A percentile compares a stretch with the other conserved stretches of the same genome.
Conservation (phyloP, 78 protist species). For the Planoprotostelium fungivorum region DNA sequence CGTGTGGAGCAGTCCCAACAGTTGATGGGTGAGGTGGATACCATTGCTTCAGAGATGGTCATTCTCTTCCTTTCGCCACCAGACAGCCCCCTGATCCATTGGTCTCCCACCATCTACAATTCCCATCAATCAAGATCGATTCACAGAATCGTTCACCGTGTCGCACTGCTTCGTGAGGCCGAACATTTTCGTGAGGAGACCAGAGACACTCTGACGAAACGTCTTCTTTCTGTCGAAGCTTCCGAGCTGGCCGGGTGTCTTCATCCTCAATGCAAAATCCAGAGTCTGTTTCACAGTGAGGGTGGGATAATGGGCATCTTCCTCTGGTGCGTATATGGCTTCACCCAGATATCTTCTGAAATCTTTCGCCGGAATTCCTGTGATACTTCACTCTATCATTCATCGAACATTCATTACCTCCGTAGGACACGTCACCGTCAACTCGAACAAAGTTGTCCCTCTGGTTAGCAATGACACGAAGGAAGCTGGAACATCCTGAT, state of each 20-base stretch:
- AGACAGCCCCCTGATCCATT: slow-evolving; percentile 14
- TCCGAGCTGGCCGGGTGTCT: slow-evolving; percentile 26
- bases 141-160: slow-evolving; percentile 13
- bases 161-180: slow-evolving; percentile 52
- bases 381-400: neutral
- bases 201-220: slow-evolving; percentile 26
- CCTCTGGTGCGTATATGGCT: slow-evolving; percentile 27
- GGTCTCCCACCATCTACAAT: slow-evolving; percentile 24
- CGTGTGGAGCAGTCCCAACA: slow-evolving; percentile 24
- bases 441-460: slow-evolving; percentile 15
- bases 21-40: slow-evolving; percentile 1
- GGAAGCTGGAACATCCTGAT: slow-evolving; percentile 24
- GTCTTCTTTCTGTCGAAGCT: slow-evolving; percentile 26
- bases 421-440: slow-evolving; percentile 10
- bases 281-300: slow-evolving; percentile 20
- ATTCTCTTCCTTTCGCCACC: slow-evolving; percentile 43
- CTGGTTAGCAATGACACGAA: slow-evolving; percentile 18
- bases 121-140: neutral
- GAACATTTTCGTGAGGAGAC: slow-evolving; percentile 22
- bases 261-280: slow-evolving; percentile 29
- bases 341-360: slow-evolving; percentile 15
- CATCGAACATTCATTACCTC: neutral
- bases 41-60: slow-evolving; percentile 18
- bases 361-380: neutral
- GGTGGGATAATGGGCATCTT: slow-evolving; percentile 24